These are phyloP conservation scores for Leccinum barrowsii DNA, from an alignment of 768 basidiomycete species.

Conservation along the genomic window DNA sequence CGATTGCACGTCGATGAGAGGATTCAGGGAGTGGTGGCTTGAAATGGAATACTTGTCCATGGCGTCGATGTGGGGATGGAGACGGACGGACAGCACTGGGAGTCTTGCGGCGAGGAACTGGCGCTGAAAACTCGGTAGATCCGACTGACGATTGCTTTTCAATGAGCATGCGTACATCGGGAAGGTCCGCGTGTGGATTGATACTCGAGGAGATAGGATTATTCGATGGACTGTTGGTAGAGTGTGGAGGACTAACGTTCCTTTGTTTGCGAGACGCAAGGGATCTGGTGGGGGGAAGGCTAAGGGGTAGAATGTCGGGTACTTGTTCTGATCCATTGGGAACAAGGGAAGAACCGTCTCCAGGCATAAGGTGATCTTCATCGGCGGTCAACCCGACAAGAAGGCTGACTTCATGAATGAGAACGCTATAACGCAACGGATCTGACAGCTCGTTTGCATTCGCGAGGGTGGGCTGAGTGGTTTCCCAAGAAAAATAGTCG, in stretches of 20 bases:
- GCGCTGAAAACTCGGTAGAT: background rate
- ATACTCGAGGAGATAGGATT: background rate
- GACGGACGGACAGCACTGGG: constrained; percentile 4
- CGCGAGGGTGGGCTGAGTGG: constrained; percentile 1
- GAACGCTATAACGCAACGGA: constrained; percentile 23
- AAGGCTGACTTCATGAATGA: constrained; percentile 31
- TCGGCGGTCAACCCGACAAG: constrained; percentile 30
- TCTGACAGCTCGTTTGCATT: constrained; percentile 6
- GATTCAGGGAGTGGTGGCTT: constrained; percentile 1
- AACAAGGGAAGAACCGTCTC: background rate
- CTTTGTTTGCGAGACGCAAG: constrained; percentile 11
- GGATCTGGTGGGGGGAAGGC: constrained; percentile 18
- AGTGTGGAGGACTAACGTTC: background rate
- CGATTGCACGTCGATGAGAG: background rate
- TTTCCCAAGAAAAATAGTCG: constrained; percentile 19
- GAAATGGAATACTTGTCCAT: constrained; percentile 26
- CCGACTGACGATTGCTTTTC: background rate
- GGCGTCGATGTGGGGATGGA: constrained; percentile 17
- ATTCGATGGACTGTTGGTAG: background rate
- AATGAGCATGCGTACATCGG: background rate
- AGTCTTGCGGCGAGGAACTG: constrained; percentile 9
- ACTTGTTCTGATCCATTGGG: background rate
- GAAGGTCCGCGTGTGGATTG: background rate
- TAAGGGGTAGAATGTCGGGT: constrained; percentile 18
- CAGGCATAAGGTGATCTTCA: constrained; percentile 6